Evolutionary conservation across 2,329 filamentous ascomycete species (phyloP), one percentile per base, ranked within the genome.

Genomic region (Epichloe scottii): DNA sequence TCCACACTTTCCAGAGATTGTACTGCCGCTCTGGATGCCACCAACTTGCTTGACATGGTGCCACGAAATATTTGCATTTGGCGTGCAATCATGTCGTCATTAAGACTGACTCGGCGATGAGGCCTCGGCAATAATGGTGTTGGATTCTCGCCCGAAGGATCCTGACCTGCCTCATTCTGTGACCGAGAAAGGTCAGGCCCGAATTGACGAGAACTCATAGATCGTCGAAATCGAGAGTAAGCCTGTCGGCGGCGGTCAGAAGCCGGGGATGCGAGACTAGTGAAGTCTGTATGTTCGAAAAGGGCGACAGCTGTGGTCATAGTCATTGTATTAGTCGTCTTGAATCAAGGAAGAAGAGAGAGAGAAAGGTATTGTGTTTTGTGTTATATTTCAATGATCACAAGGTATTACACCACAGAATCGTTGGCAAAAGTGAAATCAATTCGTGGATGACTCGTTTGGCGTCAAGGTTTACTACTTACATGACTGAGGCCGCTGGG

Each of bases 21-120:
- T 12, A 79, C 60, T 3, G 75, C 74, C 15, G 60, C 62, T 54
- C 66, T 71, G 0, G 74, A 77, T 3, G 74, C 75, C 6, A 77
- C 69, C 55, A 70, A 64, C 57, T 72, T 75, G 39, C 63, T 71
- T 0, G 65, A 59, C 21, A 70, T 53, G 7, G 69, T 63, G 15
- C 74, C 74, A 41, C 75, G 71, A 35, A 74, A 57, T 5, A 76
- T 50, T 57, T 78, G 76, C 14, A 71, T 63, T 11, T 67, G 65
- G 15, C 71, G 66, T 17, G 71, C 49, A 8, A 65, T 59, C 17
- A 59, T 59, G 12, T 72, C 70, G 2, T 66, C 62, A 30, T 15
- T 14, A 52, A 49, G 37, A 6, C 49, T 56, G 14, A 49, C 52
- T 21, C 49, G 53, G 15, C 49, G 52, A 17, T 48, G 41, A 14